These are phyloP conservation scores for Candida khao-thaluensis DNA, from an alignment of 805 yeast genomes.

Conservation along the genomic window DNA sequence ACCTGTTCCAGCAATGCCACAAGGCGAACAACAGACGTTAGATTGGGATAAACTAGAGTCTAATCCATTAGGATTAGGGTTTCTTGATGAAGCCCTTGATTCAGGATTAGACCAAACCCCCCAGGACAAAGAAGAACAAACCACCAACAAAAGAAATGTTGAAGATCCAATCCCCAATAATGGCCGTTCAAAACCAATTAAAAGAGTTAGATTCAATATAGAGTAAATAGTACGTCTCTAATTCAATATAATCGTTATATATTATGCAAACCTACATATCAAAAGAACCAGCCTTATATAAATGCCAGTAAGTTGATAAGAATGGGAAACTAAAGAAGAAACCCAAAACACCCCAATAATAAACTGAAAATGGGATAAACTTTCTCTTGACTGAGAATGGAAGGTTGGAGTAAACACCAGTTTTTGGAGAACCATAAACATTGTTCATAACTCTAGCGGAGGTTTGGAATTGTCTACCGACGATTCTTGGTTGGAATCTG, in stretches of 20 bases:
- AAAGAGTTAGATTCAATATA: conserved; percentile 33
- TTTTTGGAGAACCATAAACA: conserved; percentile 39
- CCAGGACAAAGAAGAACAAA: not conserved
- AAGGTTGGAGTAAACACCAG: conserved; percentile 84
- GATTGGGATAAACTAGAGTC: conserved; percentile 4
- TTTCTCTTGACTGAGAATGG: conserved; percentile 96
- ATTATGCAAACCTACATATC: conserved; percentile 14
- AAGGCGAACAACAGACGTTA: not conserved
- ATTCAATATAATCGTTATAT: no score
- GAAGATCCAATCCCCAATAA: not conserved
- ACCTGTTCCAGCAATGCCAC: not conserved
- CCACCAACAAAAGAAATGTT: not conserved
- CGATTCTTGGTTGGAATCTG: conserved; percentile 10
- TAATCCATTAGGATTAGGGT: conserved; percentile 12
- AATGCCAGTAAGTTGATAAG: conserved; percentile 73
- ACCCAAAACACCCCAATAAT: conserved; percentile 77
- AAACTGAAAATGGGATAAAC: conserved; percentile 73
- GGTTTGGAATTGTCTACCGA: conserved; percentile 43
- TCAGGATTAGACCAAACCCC: not conserved
- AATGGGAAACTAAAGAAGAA: conserved; percentile 60
- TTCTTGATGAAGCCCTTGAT: conserved; percentile 12
- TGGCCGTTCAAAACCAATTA: conserved; percentile 14
- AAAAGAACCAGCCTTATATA: conserved; percentile 78
- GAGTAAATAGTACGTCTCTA: no score
- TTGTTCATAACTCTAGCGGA: conserved; percentile 39